A percentile compares a stretch with the other conserved stretches of the same genome.
Evolutionary conservation across 2,329 filamentous ascomycete species (phyloP).

Genomic region (Calonectria multiphialidica): DNA sequence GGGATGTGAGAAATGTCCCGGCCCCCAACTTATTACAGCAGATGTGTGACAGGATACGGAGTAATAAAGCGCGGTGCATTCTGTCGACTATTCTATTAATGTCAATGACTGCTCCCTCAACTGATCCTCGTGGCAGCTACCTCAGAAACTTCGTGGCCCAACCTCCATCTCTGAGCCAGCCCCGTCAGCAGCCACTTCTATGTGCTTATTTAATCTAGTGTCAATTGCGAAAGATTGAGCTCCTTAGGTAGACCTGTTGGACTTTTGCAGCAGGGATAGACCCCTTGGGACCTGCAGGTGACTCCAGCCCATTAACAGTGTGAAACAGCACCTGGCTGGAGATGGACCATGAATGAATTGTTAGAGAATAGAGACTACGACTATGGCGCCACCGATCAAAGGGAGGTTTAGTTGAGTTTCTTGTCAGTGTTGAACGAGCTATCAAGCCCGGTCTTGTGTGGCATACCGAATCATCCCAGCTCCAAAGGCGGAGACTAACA

Average conservation of each 20-base stretch:
- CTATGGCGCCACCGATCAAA: too few species aligned
- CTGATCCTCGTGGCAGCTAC: too few species aligned
- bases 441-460: neutral
- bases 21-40: neutral
- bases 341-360: constrained; percentile 2
- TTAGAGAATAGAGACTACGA: neutral
- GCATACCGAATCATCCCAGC: neutral
- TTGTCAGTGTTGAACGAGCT: neutral
- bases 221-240: neutral
- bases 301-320: neutral
- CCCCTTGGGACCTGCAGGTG: neutral
- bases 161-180: too few species aligned
- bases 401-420: too few species aligned
- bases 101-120: too few species aligned
- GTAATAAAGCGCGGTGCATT: too few species aligned
- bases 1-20: neutral
- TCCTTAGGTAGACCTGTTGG: neutral
- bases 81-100: too few species aligned
- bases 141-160: too few species aligned
- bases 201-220: neutral
- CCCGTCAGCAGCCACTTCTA: neutral
- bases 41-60: too few species aligned
- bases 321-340: neutral
- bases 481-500: neutral
- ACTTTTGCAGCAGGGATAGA: neutral